Base-by-base conservation (phyloP, 2,329 filamentous ascomycete species). In the Fusarium irregulare region DNA sequence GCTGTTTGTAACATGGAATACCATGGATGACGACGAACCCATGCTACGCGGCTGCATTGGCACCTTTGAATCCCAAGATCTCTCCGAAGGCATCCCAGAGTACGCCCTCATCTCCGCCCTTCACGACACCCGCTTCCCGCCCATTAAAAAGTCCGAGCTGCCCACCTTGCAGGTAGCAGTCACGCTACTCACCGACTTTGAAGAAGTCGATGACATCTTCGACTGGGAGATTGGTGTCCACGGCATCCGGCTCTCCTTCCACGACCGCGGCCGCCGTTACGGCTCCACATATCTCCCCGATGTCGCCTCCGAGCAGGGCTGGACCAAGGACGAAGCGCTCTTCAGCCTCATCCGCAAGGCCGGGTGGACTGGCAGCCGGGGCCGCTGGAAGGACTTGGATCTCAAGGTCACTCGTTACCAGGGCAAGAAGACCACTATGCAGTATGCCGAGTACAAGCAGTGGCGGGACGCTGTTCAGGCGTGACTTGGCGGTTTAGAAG, bases 1-100 rank as follows among this genome's bases (percentile, higher is more conserved):
- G 1, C 86, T 98, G 41, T 98, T 98, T 78, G 93, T 99, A 48
- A 97, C 94, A 10, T 98, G 95, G 94, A 97, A 98, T 82, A 93
- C 88, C 1, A 74, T 93, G 57, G 76, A 76, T 30, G 76, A 74
- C 21, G 75, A 74, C 67, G 76, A 79, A 37, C 60, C 91, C 78
- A 87, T 87, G 25, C 87, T 99, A 44, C 91, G 96, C 64, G 96
- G 96, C 64, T 99, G 96, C 84, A 98, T 99, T 77, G 96, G 96
- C 73, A 99, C 95, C 4, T 99, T 98, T 76, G 92, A 94, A 76
- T 80, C 90, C 4, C 89, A 93, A 75, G 88, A 91, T 51, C 87
- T 99, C 14, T 85, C 89, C 30, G 81, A 87, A 2, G 94, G 94
- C 6, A 83, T 99, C 45, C 84, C 89, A 55, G 89, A 89, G 65